Conservation (phyloP, 2,329 filamentous ascomycete genomes). For the Phialophora verrucosa region DNA sequence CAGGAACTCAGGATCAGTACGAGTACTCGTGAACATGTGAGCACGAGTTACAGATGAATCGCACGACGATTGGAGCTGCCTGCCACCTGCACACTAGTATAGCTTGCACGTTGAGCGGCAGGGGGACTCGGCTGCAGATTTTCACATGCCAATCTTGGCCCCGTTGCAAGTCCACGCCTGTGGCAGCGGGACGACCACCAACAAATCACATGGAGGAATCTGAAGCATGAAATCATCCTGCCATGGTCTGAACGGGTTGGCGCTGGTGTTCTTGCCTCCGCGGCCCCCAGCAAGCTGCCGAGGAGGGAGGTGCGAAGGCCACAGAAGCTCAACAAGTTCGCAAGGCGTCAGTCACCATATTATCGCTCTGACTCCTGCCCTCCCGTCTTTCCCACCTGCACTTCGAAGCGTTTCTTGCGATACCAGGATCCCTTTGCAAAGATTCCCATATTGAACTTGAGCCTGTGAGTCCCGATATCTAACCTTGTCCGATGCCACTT, state of each 20-base stretch:
- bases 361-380: slow-evolving; percentile 9
- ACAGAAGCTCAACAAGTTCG: slow-evolving; percentile 16
- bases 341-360: slow-evolving; percentile 11
- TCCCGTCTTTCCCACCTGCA: slow-evolving; percentile 2
- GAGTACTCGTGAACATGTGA: no score
- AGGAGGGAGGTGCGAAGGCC: neutral
- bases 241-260: slow-evolving; percentile 12
- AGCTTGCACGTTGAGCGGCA: slow-evolving; percentile 5
- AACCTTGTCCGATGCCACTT: neutral
- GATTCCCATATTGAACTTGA: neutral
- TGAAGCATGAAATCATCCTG: slow-evolving; percentile 19
- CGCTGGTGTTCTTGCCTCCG: slow-evolving; percentile 1
- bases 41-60: neutral
- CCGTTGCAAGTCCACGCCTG: neutral
- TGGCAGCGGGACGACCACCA: neutral
- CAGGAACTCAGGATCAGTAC: neutral
- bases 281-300: neutral
- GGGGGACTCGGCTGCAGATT: slow-evolving; percentile 2
- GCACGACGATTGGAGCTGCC: no score
- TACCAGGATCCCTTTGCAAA: slow-evolving; percentile 1
- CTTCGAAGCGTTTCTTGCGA: slow-evolving; percentile 10
- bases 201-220: neutral
- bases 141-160: slow-evolving; percentile 21
- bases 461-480: slow-evolving; percentile 1
- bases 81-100: slow-evolving; percentile 1